Evolutionary conservation across 352 stramenopile genomes (phyloP).

Genomic region (Globisporangium camurandrum): DNA sequence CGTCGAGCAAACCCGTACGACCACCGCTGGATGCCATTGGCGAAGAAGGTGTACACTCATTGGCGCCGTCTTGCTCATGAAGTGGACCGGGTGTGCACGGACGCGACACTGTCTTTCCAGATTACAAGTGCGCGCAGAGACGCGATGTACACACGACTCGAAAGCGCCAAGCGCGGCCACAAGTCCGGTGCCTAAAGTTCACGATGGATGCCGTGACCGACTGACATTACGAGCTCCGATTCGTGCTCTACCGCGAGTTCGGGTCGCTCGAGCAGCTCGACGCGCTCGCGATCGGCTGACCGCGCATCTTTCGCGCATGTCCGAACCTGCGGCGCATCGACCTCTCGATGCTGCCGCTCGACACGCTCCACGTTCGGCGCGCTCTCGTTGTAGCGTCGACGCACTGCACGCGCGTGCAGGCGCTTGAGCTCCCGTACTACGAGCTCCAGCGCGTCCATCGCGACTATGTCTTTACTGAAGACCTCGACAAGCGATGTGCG

Average conservation of each 20-base stretch:
- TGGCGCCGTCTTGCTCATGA: neutral
- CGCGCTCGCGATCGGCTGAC: neutral
- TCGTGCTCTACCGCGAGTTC: neutral
- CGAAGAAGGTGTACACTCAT: neutral
- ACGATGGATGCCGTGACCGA: neutral
- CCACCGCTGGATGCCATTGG: neutral
- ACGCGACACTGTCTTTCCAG: no score
- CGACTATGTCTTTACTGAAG: neutral
- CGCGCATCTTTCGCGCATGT: neutral
- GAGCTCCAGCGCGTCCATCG: neutral
- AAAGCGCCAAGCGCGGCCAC: neutral
- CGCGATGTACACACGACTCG: neutral
- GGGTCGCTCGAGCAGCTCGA: neutral
- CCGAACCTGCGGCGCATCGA: neutral
- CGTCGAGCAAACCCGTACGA: neutral
- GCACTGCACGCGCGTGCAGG: neutral
- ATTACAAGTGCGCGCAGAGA: neutral
- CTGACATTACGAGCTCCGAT: neutral
- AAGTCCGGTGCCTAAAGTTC: neutral
- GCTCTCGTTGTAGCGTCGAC: conserved; percentile 1
- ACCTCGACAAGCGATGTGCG: no score
- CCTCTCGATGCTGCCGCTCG: neutral
- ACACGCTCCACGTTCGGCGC: neutral
- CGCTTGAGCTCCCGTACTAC: no score
- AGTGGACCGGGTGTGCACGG: neutral